Evolutionary conservation across 495 filamentous ascomycete species (phyloP), one percentile per base, ranked within the genome.

Genomic region (Xeromyces bisporus): DNA sequence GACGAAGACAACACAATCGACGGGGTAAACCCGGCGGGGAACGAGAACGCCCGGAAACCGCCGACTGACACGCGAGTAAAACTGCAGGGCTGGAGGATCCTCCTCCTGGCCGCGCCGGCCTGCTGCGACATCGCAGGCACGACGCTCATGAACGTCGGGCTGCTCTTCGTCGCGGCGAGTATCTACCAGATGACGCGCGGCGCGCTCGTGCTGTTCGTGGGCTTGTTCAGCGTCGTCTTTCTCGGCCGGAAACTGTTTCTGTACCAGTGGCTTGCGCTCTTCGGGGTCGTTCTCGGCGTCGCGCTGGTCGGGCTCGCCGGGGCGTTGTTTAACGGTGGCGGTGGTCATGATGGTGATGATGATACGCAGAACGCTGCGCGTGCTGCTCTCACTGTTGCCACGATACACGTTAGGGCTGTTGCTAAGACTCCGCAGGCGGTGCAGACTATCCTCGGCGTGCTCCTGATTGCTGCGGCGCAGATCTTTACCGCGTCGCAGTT

Each of bases 111-210:
- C 7, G 62, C 91, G 4, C 89, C 89, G 1, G 82, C 89, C 15
- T 79, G 79, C 55, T 93, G 86, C 54, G 89, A 97, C 47, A 92
- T 97, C 38, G 66, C 77, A 3, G 89, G 81, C 14, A 97, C 89
- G 2, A 97, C 89, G 12, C 73, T 96, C 15, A 93, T 97, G 80
- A 97, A 96, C 51, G 77, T 84, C 3, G 89, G 89, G 8, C 60
- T 97, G 35, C 66, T 94, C 28, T 91, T 94, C 43, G 84, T 94
- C 7, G 89, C 80, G 1, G 83, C 89, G 0, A 84, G 76, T 38
- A 92, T 97, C 43, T 97, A 94, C 61, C 89, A 97, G 51, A 97
- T 97, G 89, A 96, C 87, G 6, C 69, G 89, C 16, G 89, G 89
- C 10, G 87, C 89, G 0, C 62, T 97, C 15, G 86, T 96, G 10